These are phyloP conservation scores for Malassezia psittaci DNA, from an alignment of 1,284 basidiomycete genomes.

Conservation along the genomic window DNA sequence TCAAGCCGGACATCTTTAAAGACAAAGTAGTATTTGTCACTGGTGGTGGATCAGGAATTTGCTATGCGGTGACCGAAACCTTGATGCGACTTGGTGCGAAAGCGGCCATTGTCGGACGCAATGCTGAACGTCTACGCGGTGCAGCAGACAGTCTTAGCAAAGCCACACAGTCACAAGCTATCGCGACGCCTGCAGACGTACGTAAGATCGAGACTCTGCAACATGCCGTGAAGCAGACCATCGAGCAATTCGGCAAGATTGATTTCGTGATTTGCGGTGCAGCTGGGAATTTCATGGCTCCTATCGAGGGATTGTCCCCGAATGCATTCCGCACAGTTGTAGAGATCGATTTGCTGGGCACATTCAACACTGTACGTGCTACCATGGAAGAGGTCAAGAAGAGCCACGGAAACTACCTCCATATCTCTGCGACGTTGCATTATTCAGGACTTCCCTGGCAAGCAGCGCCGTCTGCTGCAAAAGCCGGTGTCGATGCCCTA, in stretches of 20 bases:
- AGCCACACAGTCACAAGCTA: slow-evolving; percentile 60
- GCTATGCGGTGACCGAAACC: slow-evolving; percentile 64
- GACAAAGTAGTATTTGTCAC: slow-evolving; percentile 91
- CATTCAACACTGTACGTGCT: slow-evolving; percentile 69
- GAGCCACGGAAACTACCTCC: slow-evolving; percentile 65
- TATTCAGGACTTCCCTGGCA: slow-evolving; percentile 81
- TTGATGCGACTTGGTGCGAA: slow-evolving; percentile 73
- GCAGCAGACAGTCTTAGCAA: slow-evolving; percentile 64
- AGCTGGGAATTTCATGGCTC: slow-evolving; percentile 47
- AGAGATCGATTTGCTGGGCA: slow-evolving; percentile 85
- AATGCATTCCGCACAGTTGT: slow-evolving; percentile 71
- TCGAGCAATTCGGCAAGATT: slow-evolving; percentile 71
- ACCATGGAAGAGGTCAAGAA: slow-evolving; percentile 34
- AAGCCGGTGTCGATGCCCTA: slow-evolving; percentile 83
- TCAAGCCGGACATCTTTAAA: slow-evolving; percentile 70
- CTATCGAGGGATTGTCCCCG: slow-evolving; percentile 39
- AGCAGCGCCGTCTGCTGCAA: slow-evolving; percentile 84
- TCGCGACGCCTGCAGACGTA: slow-evolving; percentile 73
- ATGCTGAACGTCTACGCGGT: slow-evolving; percentile 66
- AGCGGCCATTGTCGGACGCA: slow-evolving; percentile 73
- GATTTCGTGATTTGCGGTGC: slow-evolving; percentile 88
- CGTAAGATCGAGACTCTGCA: slow-evolving; percentile 63
- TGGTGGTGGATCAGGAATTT: slow-evolving; percentile 60
- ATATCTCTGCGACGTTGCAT: slow-evolving; percentile 83
- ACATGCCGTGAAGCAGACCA: slow-evolving; percentile 63